Conservation (phyloP, 305 asterid species). For the Nicotiana rustica region DNA sequence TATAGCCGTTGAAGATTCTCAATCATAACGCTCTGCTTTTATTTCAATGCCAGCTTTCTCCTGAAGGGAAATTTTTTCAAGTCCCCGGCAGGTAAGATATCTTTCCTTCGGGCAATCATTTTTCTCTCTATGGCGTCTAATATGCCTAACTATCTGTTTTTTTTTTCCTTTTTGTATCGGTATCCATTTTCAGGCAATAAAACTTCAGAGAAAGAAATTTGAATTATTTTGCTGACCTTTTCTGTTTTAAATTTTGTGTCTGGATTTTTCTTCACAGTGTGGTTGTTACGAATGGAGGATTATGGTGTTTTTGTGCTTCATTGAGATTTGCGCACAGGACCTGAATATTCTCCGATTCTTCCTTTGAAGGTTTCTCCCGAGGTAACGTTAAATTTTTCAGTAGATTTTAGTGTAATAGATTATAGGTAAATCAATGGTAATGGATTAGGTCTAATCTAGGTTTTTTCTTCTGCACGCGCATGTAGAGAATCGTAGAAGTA, state of each 20-base stretch:
- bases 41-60: neutral
- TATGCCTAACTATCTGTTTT: neutral
- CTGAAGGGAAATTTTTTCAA: neutral
- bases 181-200: neutral
- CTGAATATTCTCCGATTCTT: neutral
- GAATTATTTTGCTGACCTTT: neutral
- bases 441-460: conserved; percentile 12
- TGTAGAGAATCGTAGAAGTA: conserved; percentile 25
- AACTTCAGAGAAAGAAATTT: neutral
- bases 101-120: neutral
- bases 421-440: neutral
- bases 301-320: conserved; percentile 32
- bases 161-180: neutral
- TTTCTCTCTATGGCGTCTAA: neutral
- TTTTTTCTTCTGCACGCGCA: conserved; percentile 36
- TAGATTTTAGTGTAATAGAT: neutral
- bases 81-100: conserved; percentile 21
- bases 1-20: conserved; percentile 19
- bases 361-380: neutral
- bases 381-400: conserved; percentile 28
- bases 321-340: conserved; percentile 8
- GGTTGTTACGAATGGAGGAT: conserved; percentile 20
- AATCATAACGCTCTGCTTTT: neutral
- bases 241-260: neutral
- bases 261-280: neutral